Evolutionary conservation across 2,329 filamentous ascomycete species (phyloP), one percentile per base, ranked within the genome.

Genomic region (Trichoderma afroharzianum): DNA sequence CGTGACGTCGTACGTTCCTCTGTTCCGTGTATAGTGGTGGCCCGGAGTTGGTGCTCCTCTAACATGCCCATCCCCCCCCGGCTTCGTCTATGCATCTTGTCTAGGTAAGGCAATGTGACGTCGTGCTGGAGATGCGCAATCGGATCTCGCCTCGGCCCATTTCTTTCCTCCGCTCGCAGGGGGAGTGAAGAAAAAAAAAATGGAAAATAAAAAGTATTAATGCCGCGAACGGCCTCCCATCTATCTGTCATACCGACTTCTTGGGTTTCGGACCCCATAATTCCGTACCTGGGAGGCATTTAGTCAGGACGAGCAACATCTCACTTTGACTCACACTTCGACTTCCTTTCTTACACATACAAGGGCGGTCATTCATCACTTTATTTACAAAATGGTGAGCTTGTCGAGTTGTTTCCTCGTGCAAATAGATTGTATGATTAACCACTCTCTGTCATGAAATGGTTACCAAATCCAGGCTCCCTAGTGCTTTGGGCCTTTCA

Each of bases 191-290:
- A 50, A 59, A 12, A n/a, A 2, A 30, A 15, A 43, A 58, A 11
- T n/a, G n/a, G n/a, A 18, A 4, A 39, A 43, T 8, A 43, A 7
- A 43, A 43, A 9, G 59, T 58, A 8, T 63, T 58, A 47, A 70
- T 63, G 59, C 33, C 30, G 33, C 24, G 43, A 63, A 63, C 47
- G 24, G 43, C 43, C 68, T 70, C 68, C 68, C 43, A 32, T 63
- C 43, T 47, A 32, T 63, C 43, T 47, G 43, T 26, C 64, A 47
- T 47, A 26, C 7, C 26, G 32, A 43, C 14, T 43, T 12, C 15
- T n/a, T 6, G 26, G 28, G 12, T 4, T 4, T 21, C 63, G 33
- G 15, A 26, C 36, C 21, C 55, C 64, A 55, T 68, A 33, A 26
- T 26, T 68, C 55, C 55, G 26, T 61, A 2, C 30, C 24, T 21